Evolutionary conservation across 805 yeast species (phyloP).

Genomic region (Starmerella apicola): DNA sequence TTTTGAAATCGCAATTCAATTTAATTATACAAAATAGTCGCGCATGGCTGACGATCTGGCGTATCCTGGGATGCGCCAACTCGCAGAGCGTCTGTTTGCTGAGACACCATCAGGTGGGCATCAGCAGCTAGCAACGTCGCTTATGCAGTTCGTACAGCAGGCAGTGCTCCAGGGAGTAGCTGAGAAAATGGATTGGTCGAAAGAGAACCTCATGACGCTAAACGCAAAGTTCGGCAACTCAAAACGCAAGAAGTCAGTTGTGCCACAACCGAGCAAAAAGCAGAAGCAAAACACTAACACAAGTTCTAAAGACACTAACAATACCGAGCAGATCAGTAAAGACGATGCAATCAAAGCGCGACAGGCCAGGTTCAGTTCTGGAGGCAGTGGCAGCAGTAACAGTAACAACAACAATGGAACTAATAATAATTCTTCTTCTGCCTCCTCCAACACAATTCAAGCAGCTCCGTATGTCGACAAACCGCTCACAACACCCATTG

Average conservation of each 20-base stretch:
- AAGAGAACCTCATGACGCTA: slow-evolving; percentile 3
- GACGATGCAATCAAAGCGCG: neutral
- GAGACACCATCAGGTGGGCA: slow-evolving; percentile 6
- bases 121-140: slow-evolving; percentile 4
- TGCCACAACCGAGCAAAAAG: neutral
- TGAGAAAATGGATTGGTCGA: slow-evolving; percentile 11
- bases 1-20: too few relatives aligned
- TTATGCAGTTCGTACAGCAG: slow-evolving; percentile 6
- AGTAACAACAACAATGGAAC: too few relatives aligned
- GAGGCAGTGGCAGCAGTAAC: too few relatives aligned
- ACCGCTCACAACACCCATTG: slow-evolving; percentile 24
- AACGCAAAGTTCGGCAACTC: slow-evolving; percentile 4
- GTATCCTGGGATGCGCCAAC: slow-evolving; percentile 14
- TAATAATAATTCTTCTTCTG: too few relatives aligned
- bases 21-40: neutral
- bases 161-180: slow-evolving; percentile 12
- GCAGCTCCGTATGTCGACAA: slow-evolving; percentile 11
- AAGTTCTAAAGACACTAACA: too few relatives aligned
- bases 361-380: neutral
- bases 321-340: too few relatives aligned
- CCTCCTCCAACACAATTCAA: neutral
- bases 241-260: too few relatives aligned
- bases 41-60: neutral
- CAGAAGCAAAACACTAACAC: too few relatives aligned
- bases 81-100: slow-evolving; percentile 8